These are phyloP conservation scores for Piedraia hortae DNA, from an alignment of 2,329 filamentous ascomycete species.

Conservation along the genomic window DNA sequence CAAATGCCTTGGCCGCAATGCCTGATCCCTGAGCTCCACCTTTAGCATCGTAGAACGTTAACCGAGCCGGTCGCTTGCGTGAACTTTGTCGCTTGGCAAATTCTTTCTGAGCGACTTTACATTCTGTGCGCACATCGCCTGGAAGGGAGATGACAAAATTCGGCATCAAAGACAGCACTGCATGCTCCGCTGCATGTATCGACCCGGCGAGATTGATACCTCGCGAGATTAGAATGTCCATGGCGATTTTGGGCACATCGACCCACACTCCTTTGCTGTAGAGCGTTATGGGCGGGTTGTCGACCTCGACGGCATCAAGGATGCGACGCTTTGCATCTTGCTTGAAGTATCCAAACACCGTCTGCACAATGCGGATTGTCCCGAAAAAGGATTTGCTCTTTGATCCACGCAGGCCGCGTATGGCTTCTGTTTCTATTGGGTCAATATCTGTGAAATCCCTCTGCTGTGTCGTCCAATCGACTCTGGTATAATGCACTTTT, in stretches of 20 bases:
- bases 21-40: constrained; percentile 61
- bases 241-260: constrained; percentile 52
- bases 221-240: constrained; percentile 48
- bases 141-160: constrained; percentile 76
- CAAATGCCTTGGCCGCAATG: constrained; percentile 78
- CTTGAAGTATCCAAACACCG: constrained; percentile 94
- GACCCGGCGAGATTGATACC: constrained; percentile 60
- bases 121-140: constrained; percentile 81
- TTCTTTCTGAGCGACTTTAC: constrained; percentile 71
- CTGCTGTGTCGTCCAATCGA: constrained; percentile 86
- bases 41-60: constrained; percentile 90
- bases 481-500: constrained; percentile 63
- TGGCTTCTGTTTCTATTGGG: constrained; percentile 70
- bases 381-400: constrained; percentile 57
- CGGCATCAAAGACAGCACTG: constrained; percentile 60
- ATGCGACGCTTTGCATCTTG: constrained; percentile 65
- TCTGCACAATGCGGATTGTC: constrained; percentile 56
- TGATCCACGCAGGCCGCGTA: constrained; percentile 39
- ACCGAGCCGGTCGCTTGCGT: constrained; percentile 57
- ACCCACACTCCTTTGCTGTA: constrained; percentile 85
- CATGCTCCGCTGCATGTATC: constrained; percentile 88
- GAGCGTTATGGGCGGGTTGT: constrained; percentile 72
- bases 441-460: constrained; percentile 87
- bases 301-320: constrained; percentile 72
- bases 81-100: constrained; percentile 41